Evolutionary conservation across 306 rosid genomes (phyloP), one percentile per base, ranked within the genome.

Genomic region (Oxytropis ochrocephala): DNA sequence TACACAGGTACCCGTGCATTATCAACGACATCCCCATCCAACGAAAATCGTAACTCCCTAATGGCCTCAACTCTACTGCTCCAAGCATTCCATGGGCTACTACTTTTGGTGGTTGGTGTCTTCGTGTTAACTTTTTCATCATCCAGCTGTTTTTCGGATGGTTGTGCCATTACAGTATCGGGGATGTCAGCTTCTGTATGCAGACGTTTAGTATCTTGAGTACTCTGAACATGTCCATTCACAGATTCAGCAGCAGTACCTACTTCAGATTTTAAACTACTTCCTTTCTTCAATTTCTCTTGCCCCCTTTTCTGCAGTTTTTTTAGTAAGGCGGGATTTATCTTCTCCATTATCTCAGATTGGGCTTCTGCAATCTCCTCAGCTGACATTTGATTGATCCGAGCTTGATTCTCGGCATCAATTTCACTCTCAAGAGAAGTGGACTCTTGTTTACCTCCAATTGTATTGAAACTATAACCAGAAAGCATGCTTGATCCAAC

Each of bases 51-150:
- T n/a, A 88, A 75, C 56, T 56, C 73, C 78, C 97, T 84, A 29
- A 79, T 75, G 5, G 89, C 85, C 78, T 87, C 95, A 64, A 94
- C 99, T 81, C 96, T 87, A 75, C 62, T 83, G 72, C 94, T 87
- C 99, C 96, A 94, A 69, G 84, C 81, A 79, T 76, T 87, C 99
- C 99, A 94, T 76, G 71, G 33, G 59, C 88, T 84, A 73, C 80
- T 71, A 75, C 54, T 79, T 47, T 78, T 62, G 8, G 79, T 69
- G 30, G 84, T 66, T 33, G 80, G 44, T 55, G 72, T 63, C 33
- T 69, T 76, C 59, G 59, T 46, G 70, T 43, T 57, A 60, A 48
- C 47, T 18, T 78, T 64, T 53, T 58, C 79, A 57, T 77, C 72
- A 59, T 75, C 81, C 44, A 41, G 47, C 61, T 62, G 74, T 63